Percentiles rank a stretch among this genome's conserved stretches.
These are phyloP conservation scores for Aleurites moluccanus DNA, from an alignment of 441 rosid species.

Conservation along the genomic window DNA sequence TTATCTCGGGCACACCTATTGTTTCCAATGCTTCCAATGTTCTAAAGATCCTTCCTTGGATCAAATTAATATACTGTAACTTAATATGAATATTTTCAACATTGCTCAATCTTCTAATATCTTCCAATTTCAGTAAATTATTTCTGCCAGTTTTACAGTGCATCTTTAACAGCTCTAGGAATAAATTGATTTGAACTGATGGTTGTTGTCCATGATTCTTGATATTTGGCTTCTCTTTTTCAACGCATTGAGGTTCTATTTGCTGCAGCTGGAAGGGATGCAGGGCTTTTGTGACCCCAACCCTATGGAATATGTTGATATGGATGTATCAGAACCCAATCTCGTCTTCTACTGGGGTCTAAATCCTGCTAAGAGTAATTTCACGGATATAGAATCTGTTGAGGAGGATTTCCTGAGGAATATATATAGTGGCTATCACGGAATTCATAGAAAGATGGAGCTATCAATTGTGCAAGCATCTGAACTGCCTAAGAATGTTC, in stretches of 20 bases:
- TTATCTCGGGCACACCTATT: too few relatives aligned
- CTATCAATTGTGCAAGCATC: constrained; percentile 47
- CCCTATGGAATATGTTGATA: constrained; percentile 38
- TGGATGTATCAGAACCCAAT: constrained; percentile 34
- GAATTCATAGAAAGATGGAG: constrained; percentile 35
- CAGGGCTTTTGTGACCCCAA: constrained; percentile 22
- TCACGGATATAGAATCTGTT: constrained; percentile 33
- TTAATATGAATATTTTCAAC: not conserved
- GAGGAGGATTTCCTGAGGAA: constrained; percentile 26
- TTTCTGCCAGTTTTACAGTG: not conserved
- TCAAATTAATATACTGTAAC: too few relatives aligned
- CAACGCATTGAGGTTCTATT: not conserved
- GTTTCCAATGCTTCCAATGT: not conserved
- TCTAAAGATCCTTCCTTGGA: not conserved
- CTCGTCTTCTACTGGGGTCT: constrained; percentile 55
- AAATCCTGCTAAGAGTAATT: constrained; percentile 32
- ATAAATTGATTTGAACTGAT: not conserved
- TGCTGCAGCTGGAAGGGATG: constrained; percentile 13
- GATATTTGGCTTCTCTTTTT: not conserved
- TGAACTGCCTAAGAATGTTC: constrained; percentile 37
- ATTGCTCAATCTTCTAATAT: constrained; percentile 1
- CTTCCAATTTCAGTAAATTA: not conserved
- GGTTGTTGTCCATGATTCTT: not conserved
- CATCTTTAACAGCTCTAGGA: not conserved
- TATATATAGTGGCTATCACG: constrained; percentile 37